A percentile compares a stretch with the other conserved stretches of the same genome.
These are phyloP conservation scores for Calycina herbarum DNA, from an alignment of 2,329 filamentous ascomycete genomes.

Conservation along the genomic window DNA sequence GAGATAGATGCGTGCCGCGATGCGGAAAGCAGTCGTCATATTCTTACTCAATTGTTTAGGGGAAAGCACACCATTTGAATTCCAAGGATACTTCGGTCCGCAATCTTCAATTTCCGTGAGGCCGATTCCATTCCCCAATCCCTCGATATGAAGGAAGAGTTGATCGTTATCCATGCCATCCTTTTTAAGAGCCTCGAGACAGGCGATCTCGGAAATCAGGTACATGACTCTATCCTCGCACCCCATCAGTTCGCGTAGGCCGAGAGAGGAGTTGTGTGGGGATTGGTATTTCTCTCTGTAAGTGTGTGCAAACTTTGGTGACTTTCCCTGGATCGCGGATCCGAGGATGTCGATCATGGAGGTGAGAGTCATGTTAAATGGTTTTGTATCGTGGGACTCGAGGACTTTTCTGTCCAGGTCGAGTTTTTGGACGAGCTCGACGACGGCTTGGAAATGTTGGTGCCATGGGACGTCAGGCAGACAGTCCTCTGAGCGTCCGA, in stretches of 20 bases:
- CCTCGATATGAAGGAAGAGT: conserved; percentile 84
- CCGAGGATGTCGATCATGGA: conserved; percentile 98
- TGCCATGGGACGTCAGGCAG: conserved; percentile 95
- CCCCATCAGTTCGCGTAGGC: conserved; percentile 91
- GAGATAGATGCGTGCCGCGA: conserved; percentile 94
- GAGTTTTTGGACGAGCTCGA: conserved; percentile 81
- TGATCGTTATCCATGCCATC: conserved; percentile 82
- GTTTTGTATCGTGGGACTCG: conserved; percentile 46
- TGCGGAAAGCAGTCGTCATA: conserved; percentile 86
- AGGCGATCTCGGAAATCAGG: conserved; percentile 94
- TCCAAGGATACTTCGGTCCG: conserved; percentile 60
- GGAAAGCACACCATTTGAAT: conserved; percentile 71
- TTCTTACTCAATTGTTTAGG: conserved; percentile 83
- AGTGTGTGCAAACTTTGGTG: conserved; percentile 88
- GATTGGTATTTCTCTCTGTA: conserved; percentile 93
- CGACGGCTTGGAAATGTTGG: conserved; percentile 91
- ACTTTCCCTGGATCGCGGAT: conserved; percentile 83
- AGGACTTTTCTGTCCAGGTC: conserved; percentile 70
- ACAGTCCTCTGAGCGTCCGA: conserved; percentile 80
- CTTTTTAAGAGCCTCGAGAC: conserved; percentile 83
- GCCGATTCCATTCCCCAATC: conserved; percentile 84
- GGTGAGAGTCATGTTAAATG: conserved; percentile 93
- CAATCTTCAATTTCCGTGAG: conserved; percentile 68
- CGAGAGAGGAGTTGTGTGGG: conserved; percentile 57
- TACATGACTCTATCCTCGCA: conserved; percentile 98